Conservation (phyloP, 2,329 filamentous ascomycete genomes). For the Orbilia oligospora region DNA sequence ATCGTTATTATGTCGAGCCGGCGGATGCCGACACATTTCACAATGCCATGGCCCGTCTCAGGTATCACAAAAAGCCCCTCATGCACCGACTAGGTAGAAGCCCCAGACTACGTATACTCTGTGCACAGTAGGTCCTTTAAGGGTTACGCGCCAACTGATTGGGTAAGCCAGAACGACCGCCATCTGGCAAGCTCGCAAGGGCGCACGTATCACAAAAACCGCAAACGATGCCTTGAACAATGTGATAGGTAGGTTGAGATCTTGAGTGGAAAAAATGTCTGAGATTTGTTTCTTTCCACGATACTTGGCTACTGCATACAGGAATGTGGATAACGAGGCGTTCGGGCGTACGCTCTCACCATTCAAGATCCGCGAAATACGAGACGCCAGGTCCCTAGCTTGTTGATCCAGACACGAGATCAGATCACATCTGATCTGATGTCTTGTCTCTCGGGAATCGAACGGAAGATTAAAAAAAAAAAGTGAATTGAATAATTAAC, state of each 20-base stretch:
- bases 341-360: conserved; percentile 3
- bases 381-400: not conserved
- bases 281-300: conserved; percentile 32
- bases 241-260: conserved; percentile 32
- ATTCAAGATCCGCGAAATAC: conserved; percentile 29
- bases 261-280: conserved; percentile 26
- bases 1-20: too few relatives aligned
- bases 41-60: not conserved
- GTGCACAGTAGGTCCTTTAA: too few relatives aligned
- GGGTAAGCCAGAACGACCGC: not conserved
- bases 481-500: not conserved
- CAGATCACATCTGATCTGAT: not conserved
- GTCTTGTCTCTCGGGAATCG: conserved; percentile 4
- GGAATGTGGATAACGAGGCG: conserved; percentile 18
- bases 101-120: not conserved
- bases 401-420: not conserved
- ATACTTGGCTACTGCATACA: conserved; percentile 40
- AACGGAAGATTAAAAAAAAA: conserved; percentile 18
- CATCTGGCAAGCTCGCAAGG: not conserved
- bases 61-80: not conserved
- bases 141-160: not conserved
- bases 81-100: not conserved
- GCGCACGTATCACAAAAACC: conserved; percentile 36
- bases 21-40: not conserved
- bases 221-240: conserved; percentile 16